A percentile compares a stretch with the other conserved stretches of the same genome.
These are phyloP conservation scores for Verticillium tricorpus DNA, from an alignment of 2,329 filamentous ascomycete species.

Conservation along the genomic window DNA sequence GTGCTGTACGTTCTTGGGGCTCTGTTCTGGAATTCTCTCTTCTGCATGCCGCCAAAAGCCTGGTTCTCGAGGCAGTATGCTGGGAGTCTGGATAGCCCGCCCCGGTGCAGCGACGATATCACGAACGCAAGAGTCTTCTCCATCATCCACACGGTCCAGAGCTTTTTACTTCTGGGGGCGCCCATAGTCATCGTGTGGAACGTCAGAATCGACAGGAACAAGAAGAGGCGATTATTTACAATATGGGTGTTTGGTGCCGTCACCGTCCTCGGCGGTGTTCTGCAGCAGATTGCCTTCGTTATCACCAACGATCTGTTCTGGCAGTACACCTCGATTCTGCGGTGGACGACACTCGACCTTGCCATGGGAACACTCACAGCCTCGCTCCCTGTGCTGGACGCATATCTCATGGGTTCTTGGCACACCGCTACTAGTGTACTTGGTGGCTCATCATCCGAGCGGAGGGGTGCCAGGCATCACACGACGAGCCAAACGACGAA, in stretches of 20 bases:
- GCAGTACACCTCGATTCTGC: slow-evolving; percentile 20
- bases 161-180: slow-evolving; percentile 24
- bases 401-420: slow-evolving; percentile 12
- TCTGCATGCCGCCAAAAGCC: slow-evolving; percentile 17
- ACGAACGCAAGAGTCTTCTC: slow-evolving; percentile 16
- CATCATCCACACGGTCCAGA: slow-evolving; percentile 26
- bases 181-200: slow-evolving; percentile 30
- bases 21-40: slow-evolving; percentile 19
- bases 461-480: not conserved
- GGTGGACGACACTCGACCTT: slow-evolving; percentile 26
- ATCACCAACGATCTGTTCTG: slow-evolving; percentile 16
- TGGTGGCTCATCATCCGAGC: not conserved
- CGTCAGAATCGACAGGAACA: slow-evolving; percentile 21
- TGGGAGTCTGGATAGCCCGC: slow-evolving; percentile 1
- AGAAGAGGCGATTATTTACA: slow-evolving; percentile 24
- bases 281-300: slow-evolving; percentile 19
- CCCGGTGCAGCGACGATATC: slow-evolving; percentile 7
- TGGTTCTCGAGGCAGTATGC: slow-evolving; percentile 6
- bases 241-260: slow-evolving; percentile 26
- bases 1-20: slow-evolving; percentile 18
- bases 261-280: slow-evolving; percentile 22
- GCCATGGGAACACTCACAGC: slow-evolving; percentile 25
- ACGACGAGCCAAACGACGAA: not conserved
- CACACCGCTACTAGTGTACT: slow-evolving; percentile 2
- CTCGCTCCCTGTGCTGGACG: slow-evolving; percentile 27